phyloP scores from a whole-genome alignment of 768 basidiomycete species.

The Tephrocybe sp. region DNA sequence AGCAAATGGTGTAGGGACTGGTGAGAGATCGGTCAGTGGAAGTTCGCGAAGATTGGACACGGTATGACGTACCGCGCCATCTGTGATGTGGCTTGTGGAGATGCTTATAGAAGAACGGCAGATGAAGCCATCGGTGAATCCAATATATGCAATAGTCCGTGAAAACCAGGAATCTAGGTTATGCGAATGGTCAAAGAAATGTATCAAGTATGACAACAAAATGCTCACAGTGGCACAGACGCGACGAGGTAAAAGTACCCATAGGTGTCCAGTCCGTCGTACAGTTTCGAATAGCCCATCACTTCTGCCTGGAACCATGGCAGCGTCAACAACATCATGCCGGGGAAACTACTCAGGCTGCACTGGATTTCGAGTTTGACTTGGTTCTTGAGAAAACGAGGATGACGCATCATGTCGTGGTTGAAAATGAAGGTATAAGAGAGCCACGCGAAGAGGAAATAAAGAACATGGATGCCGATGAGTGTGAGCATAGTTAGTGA shows the following conservation, averaged over 20 bases:
- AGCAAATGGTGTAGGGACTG: conserved; percentile 96
- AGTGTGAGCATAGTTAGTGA: conserved; percentile 74
- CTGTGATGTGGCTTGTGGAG: conserved; percentile 99
- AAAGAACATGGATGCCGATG: conserved; percentile 80
- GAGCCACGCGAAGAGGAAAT: conserved; percentile 84
- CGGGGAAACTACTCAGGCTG: conserved; percentile 78
- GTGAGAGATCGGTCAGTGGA: background rate
- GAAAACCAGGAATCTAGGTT: conserved; percentile 68
- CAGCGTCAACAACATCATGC: conserved; percentile 80
- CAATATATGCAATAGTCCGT: conserved; percentile 97
- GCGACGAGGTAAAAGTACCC: conserved; percentile 72
- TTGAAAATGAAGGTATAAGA: conserved; percentile 91
- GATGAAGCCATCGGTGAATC: conserved; percentile 91
- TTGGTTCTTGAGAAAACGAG: conserved; percentile 90
- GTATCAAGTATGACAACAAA: background rate
- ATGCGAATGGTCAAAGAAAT: background rate
- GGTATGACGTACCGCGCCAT: conserved; percentile 80
- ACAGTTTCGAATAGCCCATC: conserved; percentile 78
- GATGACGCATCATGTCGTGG: conserved; percentile 93
- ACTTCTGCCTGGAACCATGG: conserved; percentile 96
- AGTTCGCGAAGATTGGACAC: background rate
- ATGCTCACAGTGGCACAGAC: conserved; percentile 67
- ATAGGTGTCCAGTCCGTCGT: conserved; percentile 76
- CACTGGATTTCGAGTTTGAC: conserved; percentile 74
- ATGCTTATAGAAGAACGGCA: conserved; percentile 83